Base-by-base conservation (phyloP, 306 rosid genomes). In the Prunus salicina region DNA sequence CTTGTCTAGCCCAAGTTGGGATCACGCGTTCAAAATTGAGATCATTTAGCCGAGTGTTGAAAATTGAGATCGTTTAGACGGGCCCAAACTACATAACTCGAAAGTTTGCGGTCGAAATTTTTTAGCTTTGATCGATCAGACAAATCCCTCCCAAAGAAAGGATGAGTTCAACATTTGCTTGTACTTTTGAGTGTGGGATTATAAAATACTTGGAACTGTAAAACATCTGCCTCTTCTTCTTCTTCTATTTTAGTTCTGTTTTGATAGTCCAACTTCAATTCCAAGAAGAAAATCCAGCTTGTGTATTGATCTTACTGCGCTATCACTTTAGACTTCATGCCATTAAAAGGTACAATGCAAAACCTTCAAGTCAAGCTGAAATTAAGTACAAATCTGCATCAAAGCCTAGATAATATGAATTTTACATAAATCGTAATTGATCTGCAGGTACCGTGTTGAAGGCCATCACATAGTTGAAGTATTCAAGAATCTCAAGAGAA, bases 401-500 rank as follows among this genome's bases (percentile, higher is more conserved):
- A 47, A 24, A 30, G 68, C 60, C 60, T 56, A 52, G 43, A 65
- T 9, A 52, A 52, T 5, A 34, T 20, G 20, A 30, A 80, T 34
- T 47, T 50, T 55, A 47, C 72, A 67, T 22, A 71, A 69, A 5
- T 18, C 24, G 28, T 22, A 74, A 27, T 6, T 50, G 68, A 68
- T 16, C 55, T 67, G 28, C 51, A 43, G 53, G 49, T 68, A 22
- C 24, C 22, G 45, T 51, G 12, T 13, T 45, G 18, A 55, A 24
- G 47, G 18, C 62, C 50, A 50, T 55, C 22, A 74, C 65, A 22
- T 60, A 62, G 50, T 13, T 45, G 19, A 66, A 43, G 51, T 46
- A 41, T 53, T 62, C 71, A 75, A 63, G 72, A 69, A 30, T 55
- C 80, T 75, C 2, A 28, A 69, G 19, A n/a, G 8, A 27, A 32